Percentiles rank a stretch among this genome's conserved stretches.
Conservation (phyloP, 2,329 filamentous ascomycete genomes). For the Thelonectria blattea region DNA sequence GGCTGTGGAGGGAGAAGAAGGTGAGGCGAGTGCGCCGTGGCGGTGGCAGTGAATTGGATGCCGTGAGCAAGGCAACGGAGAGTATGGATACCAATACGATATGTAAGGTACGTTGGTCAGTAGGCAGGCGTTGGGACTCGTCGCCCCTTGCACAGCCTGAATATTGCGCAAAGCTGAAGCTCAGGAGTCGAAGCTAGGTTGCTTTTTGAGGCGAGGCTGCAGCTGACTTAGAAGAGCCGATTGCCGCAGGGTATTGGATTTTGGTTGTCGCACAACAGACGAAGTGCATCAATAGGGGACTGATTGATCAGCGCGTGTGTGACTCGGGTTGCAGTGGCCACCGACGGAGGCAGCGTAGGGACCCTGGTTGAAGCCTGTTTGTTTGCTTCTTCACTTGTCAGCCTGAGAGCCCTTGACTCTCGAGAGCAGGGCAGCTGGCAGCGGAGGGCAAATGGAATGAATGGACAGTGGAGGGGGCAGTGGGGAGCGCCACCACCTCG, state of each 20-base stretch:
- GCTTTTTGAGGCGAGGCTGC: neutral
- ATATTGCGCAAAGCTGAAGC: neutral
- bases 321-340: constrained; percentile 1
- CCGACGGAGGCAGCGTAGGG: neutral
- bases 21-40: neutral
- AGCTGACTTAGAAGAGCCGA: constrained; percentile 2
- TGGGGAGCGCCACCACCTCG: constrained; percentile 32
- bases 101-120: neutral
- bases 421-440: constrained; percentile 8
- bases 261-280: neutral
- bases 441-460: neutral
- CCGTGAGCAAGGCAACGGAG: neutral
- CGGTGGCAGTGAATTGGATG: constrained; percentile 2
- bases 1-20: neutral
- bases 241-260: neutral
- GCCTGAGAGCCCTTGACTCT: constrained; percentile 6
- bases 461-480: constrained; percentile 9
- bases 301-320: neutral
- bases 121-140: no score
- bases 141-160: neutral
- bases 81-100: neutral
- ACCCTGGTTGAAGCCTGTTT: constrained; percentile 15
- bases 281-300: neutral
- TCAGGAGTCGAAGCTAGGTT: neutral
- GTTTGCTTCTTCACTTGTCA: constrained; percentile 2